Evolutionary conservation across 768 basidiomycete species (phyloP), one percentile per base, ranked within the genome.

Genomic region (Austroboletus festivus): DNA sequence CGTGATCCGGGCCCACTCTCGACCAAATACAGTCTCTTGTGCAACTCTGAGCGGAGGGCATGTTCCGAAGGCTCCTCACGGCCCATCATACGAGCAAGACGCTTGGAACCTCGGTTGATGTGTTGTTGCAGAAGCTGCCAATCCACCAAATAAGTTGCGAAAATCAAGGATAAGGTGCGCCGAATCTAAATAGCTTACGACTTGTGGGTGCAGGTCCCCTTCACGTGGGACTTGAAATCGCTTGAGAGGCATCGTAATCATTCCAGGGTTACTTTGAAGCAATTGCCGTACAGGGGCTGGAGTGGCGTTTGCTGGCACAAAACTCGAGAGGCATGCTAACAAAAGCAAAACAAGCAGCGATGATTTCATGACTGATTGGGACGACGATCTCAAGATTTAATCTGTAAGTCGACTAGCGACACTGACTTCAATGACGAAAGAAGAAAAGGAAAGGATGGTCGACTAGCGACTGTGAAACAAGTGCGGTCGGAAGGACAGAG

Each of bases 1-100:
- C 42, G 53, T 20, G 61, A 48, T 20, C 54, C 53, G 0, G 56
- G 55, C 12, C 46, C 65, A 16, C 60, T 55, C 30, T 71, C 71
- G 6, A 74, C 51, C 16, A 74, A 49, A 46, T 65, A 66, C 48
- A 76, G 47, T 35, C 77, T 73, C 53, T 73, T 70, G 47, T 69
- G 59, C 35, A 83, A 61, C 49, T 71, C 74, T 8, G 55, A 68
- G 33, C 70, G 65, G 44, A 87, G 74, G 15, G 74, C 70, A 21
- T 71, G 69, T 13, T 69, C 69, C 19, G 77, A 71, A 6, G 83
- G 83, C 8, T 61, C 73, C 19, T 68, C 68, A 33, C 76, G 78
- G 13, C 84, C 80, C 4, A 79, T 79, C 81, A 89, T 85, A 42
- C 76, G 81, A 8, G 86, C 85, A 43, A 82, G 74, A 44, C 87